phyloP scores from a whole-genome alignment of 2,329 filamentous ascomycete genomes.

The Penicillium sp. region DNA sequence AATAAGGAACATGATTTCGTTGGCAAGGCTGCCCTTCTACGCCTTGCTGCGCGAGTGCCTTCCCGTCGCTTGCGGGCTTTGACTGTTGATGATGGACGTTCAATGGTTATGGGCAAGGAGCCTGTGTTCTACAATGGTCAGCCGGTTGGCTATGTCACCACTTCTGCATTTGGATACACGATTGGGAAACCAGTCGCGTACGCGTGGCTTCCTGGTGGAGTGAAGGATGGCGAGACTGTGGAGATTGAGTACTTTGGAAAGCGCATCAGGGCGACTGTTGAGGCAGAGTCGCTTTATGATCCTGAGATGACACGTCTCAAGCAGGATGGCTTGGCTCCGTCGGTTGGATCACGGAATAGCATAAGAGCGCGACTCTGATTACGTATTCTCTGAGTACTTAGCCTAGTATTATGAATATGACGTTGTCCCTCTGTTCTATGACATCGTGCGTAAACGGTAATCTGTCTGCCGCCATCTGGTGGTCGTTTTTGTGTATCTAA shows the following conservation, averaged over 20 bases:
- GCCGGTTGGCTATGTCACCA: constrained; percentile 57
- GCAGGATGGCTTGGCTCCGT: constrained; percentile 15
- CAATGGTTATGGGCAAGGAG: constrained; percentile 60
- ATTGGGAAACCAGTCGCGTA: constrained; percentile 58
- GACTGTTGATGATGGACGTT: constrained; percentile 54
- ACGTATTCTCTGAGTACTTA: background rate
- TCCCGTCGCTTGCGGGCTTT: constrained; percentile 47
- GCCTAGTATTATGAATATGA: too few relatives aligned
- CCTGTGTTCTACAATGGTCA: constrained; percentile 53
- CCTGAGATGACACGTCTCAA: constrained; percentile 39
- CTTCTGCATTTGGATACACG: constrained; percentile 58
- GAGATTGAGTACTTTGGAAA: constrained; percentile 62
- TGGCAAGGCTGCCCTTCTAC: constrained; percentile 50
- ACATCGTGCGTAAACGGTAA: too few relatives aligned
- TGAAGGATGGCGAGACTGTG: constrained; percentile 50
- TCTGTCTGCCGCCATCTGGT: too few relatives aligned
- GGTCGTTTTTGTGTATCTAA: too few relatives aligned
- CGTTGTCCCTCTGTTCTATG: too few relatives aligned
- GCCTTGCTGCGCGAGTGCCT: constrained; percentile 39
- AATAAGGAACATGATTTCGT: constrained; percentile 43
- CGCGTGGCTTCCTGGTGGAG: constrained; percentile 51
- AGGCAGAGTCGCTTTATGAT: constrained; percentile 50
- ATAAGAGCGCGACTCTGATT: constrained; percentile 11
- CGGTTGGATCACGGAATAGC: constrained; percentile 6
- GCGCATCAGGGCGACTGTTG: constrained; percentile 53